Evolutionary conservation across 1,284 basidiomycete genomes (phyloP), one percentile per base, ranked within the genome.

Genomic region (Naganishia cerealis): DNA sequence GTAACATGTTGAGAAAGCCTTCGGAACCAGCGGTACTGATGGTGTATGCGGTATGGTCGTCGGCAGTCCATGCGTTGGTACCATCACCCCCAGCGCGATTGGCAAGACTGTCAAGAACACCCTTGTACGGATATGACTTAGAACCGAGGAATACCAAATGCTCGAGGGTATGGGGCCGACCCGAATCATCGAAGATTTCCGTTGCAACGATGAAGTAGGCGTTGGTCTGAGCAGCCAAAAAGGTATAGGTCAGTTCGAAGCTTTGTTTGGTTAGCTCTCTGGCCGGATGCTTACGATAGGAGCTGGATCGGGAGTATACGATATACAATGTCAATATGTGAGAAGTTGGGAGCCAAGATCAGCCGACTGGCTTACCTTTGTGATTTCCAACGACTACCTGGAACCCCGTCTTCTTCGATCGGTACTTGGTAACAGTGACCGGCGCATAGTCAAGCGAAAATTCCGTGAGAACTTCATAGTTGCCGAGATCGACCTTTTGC

Each of bases 11-110:
- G 50, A 99, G 83, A 78, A 99, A 98, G 1, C 96, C 96, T 76
- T 96, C 91, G 69, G 90, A 89, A 69, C 96, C 96, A 18, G 96
- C 96, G 2, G 95, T 99, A n/a, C 91, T 91, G 71, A 96, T 89
- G 0, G 95, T 99, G 80, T 98, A 99, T 9, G 92, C 92, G 24
- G 94, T 95, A 77, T 76, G 78, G 70, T 84, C 83, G 69, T 82
- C 83, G 12, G 82, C 83, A 18, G 84, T 85, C 85, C 85, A 85
- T 1, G 86, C 86, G 72, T 86, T 86, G 8, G 95, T 98, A 38
- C 93, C 92, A 70, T 92, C 89, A 13, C 94, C 94, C 77, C 95
- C 98, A 12, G 93, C 92, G 63, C 94, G 87, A 79, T 97, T 99
- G 10, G 96, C 96, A n/a, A 99, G 85, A 71, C 91, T 89, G 81